Evolutionary conservation across 2,329 filamentous ascomycete species (phyloP).

Genomic region (Colletotrichum kahawae): DNA sequence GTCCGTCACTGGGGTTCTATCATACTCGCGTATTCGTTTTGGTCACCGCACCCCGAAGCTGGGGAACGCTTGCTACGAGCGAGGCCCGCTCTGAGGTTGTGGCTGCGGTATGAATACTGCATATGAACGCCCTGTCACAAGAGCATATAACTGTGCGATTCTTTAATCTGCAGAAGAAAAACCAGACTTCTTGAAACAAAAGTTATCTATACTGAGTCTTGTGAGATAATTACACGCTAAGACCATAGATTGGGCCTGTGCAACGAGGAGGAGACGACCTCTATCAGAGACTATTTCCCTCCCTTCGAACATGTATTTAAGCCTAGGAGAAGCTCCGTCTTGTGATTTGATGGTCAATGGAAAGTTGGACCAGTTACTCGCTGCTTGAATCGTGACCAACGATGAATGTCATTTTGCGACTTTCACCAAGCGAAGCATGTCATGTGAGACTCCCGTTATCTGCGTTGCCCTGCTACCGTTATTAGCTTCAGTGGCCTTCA

Average conservation of each 20-base stretch:
- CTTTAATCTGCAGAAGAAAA: not conserved
- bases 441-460: not conserved
- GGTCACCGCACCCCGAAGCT: rapidly evolving
- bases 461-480: not conserved
- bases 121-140: not conserved
- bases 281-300: not conserved
- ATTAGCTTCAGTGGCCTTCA: not conserved
- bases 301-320: not conserved
- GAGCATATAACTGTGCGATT: too few relatives aligned
- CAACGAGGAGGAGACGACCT: not conserved
- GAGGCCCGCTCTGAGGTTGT: rapidly evolving
- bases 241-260: not conserved
- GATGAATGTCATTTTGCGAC: rapidly evolving
- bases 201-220: not conserved
- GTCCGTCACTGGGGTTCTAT: not conserved
- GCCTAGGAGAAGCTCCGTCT: not conserved
- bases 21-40: not conserved
- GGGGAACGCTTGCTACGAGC: not conserved
- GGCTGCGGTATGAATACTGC: not conserved
- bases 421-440: not conserved
- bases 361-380: not conserved
- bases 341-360: not conserved
- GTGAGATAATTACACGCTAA: rapidly evolving
- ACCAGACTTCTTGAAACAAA: not conserved
- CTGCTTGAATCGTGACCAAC: rapidly evolving